Base-by-base conservation (phyloP, 1,284 basidiomycete genomes). In the Schizophyllum commune region DNA sequence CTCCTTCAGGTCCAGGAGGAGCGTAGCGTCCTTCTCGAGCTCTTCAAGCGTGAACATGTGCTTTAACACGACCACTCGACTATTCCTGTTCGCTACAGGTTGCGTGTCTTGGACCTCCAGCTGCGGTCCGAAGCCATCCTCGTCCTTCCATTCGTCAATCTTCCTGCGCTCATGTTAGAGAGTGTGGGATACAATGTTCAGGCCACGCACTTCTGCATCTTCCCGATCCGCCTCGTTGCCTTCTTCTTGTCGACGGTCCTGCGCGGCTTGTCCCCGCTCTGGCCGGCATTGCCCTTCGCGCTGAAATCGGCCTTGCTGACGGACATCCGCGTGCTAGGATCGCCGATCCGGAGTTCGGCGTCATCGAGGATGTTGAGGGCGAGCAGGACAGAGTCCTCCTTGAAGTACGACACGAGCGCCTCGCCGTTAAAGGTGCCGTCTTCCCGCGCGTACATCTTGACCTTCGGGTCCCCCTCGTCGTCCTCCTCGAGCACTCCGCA, bases 401-500 rank as follows among this genome's bases (percentile, higher is more conserved):
- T 98, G 80, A 98, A 97, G 74, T 93, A 99, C 56, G 98, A 94
- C 61, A 99, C 88, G 64, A 99, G 77, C 1, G 96, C 96, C 66
- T 99, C 96, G 34, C 97, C 96, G 68, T 87, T 97, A 74, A 98
- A 98, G 34, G 80, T 75, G n/a, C 94, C 94, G 64, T 92, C 88
- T 1, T 92, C 92, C 64, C 86, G 86, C 60, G 90, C 88, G 73
- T 99, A 99, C 77, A 99, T 81, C 78, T 99, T 98, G 72, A 98
- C 83, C 67, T 96, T 91, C 13, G 91, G 89, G 60, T 91, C 82
- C 11, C 94, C 94, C 13, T 87, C 79, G 68, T 96, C 90, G 67
- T 94, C 94, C 70, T 97, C 92, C 70, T 98, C 89, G 62, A 99
- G 85, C 22, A 99, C 84, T 8, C 96, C 96, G 67, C 89, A 98